These are phyloP conservation scores for Trichosporon asahii DNA, from an alignment of 1,284 basidiomycete species.

Conservation along the genomic window DNA sequence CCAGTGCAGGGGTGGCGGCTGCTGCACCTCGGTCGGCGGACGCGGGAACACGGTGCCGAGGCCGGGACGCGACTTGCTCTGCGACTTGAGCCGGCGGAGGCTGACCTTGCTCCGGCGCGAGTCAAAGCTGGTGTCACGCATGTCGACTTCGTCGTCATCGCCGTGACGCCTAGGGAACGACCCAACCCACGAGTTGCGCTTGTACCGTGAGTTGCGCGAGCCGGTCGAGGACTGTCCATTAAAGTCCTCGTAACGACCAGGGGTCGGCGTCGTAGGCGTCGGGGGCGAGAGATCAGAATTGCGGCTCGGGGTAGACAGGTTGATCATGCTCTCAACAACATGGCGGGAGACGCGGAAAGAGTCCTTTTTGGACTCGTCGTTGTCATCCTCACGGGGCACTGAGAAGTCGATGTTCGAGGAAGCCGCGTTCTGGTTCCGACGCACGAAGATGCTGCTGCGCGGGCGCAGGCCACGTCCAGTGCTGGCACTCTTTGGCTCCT, in stretches of 20 bases:
- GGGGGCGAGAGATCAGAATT: neutral
- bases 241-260: neutral
- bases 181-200: slow-evolving; percentile 20
- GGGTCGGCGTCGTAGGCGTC: neutral
- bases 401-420: slow-evolving; percentile 1
- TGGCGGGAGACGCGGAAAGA: slow-evolving; percentile 17
- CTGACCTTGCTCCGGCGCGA: slow-evolving; percentile 18
- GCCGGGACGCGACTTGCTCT: slow-evolving; percentile 21
- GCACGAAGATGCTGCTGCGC: slow-evolving; percentile 14
- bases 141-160: slow-evolving; percentile 16
- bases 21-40: slow-evolving; percentile 23
- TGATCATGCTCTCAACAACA: slow-evolving; percentile 22
- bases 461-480: slow-evolving; percentile 14
- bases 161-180: neutral
- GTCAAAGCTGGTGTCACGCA: neutral
- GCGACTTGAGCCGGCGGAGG: slow-evolving; percentile 15
- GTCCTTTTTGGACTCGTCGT: slow-evolving; percentile 11
- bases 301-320: slow-evolving; percentile 13
- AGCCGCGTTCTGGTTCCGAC: neutral
- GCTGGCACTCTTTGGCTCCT: neutral
- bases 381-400: neutral
- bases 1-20: slow-evolving; percentile 27
- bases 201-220: slow-evolving; percentile 1
- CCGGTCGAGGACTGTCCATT: neutral
- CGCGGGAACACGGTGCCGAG: slow-evolving; percentile 27